Evolutionary conservation across 495 filamentous ascomycete genomes (phyloP).

Genomic region (Cercophora newfieldiana): DNA sequence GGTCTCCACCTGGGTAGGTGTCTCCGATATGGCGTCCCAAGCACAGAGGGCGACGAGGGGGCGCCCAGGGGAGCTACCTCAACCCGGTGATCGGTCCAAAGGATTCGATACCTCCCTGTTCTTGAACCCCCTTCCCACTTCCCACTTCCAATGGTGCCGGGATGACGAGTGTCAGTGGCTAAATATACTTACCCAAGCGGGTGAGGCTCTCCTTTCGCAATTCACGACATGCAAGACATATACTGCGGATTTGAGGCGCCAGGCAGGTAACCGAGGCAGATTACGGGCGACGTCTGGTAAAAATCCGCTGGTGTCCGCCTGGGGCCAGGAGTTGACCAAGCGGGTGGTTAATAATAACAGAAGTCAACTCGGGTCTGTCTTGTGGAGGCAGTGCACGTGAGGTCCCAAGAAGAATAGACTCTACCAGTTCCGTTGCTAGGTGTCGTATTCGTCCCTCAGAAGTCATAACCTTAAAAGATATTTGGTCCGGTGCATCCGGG

Average conservation of each 20-base stretch:
- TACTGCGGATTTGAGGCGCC: too few relatives aligned
- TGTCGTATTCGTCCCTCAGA: neutral
- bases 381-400: neutral
- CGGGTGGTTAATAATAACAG: neutral
- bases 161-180: neutral
- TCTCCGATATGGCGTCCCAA: neutral
- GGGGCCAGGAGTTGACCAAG: too few relatives aligned
- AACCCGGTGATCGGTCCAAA: too few relatives aligned
- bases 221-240: too few relatives aligned
- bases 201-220: too few relatives aligned
- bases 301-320: too few relatives aligned
- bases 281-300: too few relatives aligned
- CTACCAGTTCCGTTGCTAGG: neutral
- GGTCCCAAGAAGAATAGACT: too few relatives aligned
- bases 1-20: too few relatives aligned
- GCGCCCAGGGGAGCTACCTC: too few relatives aligned
- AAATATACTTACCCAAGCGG: neutral
- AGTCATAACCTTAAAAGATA: neutral
- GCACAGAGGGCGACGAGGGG: too few relatives aligned
- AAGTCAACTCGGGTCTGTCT: neutral
- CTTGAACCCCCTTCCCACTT: neutral
- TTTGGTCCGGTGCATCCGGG: neutral
- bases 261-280: too few relatives aligned
- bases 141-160: neutral
- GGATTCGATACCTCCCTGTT: neutral